Base-by-base conservation (phyloP, 140 eudicot genomes). In the Oenanthe javanica region DNA sequence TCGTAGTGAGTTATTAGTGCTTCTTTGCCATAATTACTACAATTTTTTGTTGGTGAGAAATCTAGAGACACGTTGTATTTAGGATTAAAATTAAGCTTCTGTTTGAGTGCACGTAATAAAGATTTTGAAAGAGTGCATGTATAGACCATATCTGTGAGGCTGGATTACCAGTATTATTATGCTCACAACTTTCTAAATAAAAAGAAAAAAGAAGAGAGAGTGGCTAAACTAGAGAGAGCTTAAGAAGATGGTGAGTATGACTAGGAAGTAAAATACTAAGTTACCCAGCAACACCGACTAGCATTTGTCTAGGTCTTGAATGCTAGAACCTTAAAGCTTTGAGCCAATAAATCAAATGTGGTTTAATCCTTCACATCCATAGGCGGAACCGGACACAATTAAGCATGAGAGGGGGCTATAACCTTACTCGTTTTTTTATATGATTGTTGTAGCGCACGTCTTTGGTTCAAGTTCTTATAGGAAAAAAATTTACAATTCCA, bases 1-100 rank as follows among this genome's bases (percentile, higher is more conserved):
- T 79, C 99, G 97, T 75, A 92, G 97, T 95, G 88, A 87, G 97
- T 90, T 31, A 31, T 31, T 31, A 31, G 31, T 31, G 31, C 31
- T 31, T 31, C 31, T 31, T 31, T 31, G 31, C 31, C 31, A 0
- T 31, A 31, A 31, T 1, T 31, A 31, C 31, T 31, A 31, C 31
- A 31, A 31, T 31, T 31, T 31, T 31, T 31, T 31, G 31, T 31
- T 31, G 31, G 31, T 31, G 31, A 31, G 31, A 31, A 31, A 31
- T 31, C 31, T 31, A 31, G 31, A 31, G 31, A 31, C 31, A 31
- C 31, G 31, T 0, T 31, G 31, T 31, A 31, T 31, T 31, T 31
- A 31, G 31, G 31, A 40, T 16, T 21, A 36, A 19, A 16, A 67
- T 54, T 8, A 51, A 82, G 48, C 6, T 70, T 3, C 1, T 57